Base-by-base conservation (phyloP, 306 rosid species). In the Lagenaria siceraria region DNA sequence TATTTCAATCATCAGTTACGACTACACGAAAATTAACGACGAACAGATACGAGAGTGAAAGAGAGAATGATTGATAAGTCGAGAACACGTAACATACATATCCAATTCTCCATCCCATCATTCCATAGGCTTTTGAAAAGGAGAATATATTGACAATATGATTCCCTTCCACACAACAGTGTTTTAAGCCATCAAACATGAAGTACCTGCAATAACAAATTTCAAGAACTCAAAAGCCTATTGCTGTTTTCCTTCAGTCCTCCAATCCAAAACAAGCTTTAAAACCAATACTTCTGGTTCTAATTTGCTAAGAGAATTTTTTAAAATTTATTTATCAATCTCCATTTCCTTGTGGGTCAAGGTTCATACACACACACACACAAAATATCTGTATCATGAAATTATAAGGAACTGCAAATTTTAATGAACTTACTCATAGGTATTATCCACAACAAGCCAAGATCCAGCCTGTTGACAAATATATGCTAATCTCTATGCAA, bases 51-150 rank as follows among this genome's bases (percentile, higher is more conserved):
- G 2, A 66, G 31, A 60, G 18, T 10, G 66, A 25, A 22, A 51
- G 13, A 1, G 48, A 74, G 62, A 72, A 29, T 29, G 76, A 75
- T 71, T 21, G 60, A 78, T 13, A 33, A 31, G 13, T 74, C 76
- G 53, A 22, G 31, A 56, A 66, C 48, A 46, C 4, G 13, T 29
- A 22, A 76, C 97, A 92, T 87, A 96, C 99, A 71, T 96, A 96
- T 84, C 99, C 99, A 52, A 96, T 87, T n/a, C 99, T 90, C 99
- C 99, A 96, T 70, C 99, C 99, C 99, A 95, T 95, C 99, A 95
- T 95, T 77, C 99, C 99, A 74, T 92, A 90, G 19, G 99, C 96
- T 85, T 95, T 95, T 0, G 99, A 95, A 84, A 95, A 95, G 61
- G 99, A 95, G 81, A 95, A 95, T 75, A 95, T 80, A 71, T 95